Evolutionary conservation across 768 basidiomycete species (phyloP), one percentile per base, ranked within the genome.

Genomic region (Thelephora aurantiotincta): DNA sequence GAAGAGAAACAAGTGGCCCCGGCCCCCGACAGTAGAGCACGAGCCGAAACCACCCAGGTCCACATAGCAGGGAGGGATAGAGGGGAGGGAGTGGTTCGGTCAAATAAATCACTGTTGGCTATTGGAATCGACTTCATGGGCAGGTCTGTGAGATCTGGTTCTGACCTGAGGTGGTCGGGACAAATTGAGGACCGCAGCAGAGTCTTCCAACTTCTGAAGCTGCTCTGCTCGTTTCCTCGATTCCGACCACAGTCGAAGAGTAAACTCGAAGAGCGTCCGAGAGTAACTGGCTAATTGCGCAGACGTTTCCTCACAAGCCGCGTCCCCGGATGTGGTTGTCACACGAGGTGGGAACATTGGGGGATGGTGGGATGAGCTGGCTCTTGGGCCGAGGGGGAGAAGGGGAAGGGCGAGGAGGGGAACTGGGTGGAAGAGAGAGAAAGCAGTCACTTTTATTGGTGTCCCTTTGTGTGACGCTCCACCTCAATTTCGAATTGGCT

Each of bases 231-330:
- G 54, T 52, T 68, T 68, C 55, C 74, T 64, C 6, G 75, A 74
- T 54, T 78, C 73, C 42, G 71, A 69, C 75, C 77, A 78, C 45
- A 76, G 65, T 42, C 54, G 63, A 41, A 77, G 69, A 30, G 77
- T 79, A 50, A 76, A 78, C 44, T 74, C 65, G 57, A 77, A 72
- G 20, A 79, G 58, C 41, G 74, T 64, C 54, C 74, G 73, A 14
- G 78, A 73, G 54, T 79, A 79, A 19, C 64, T 65, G 42, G 63
- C 52, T 50, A 77, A 63, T 6, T 72, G 68, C 52, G 70, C 66
- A 48, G 54, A 30, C 9, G 18, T 6, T 20, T 45, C 44, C 16
- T 45, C 26, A 30, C 11, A 30, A 41, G 9, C 14, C 14, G 19
- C n/a, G 44, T 16, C 16, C 6, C 18, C 2, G 38, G 38, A 41